phyloP scores from a whole-genome alignment of 805 yeast genomes.

The Wickerhamiella bombiphila region DNA sequence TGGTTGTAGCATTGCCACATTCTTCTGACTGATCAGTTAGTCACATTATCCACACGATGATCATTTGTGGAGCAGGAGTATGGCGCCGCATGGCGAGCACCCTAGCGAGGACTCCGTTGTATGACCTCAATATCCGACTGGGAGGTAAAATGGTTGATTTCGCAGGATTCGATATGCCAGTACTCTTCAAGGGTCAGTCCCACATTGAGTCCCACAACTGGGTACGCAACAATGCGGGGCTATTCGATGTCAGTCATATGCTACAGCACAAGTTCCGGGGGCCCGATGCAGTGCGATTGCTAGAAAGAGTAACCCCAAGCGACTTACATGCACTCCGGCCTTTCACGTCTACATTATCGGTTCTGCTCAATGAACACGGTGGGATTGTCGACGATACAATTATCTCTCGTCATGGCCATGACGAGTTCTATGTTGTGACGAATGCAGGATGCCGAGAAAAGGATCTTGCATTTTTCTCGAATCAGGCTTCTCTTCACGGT shows the following conservation, averaged over 20 bases:
- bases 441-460: slow-evolving; percentile 89
- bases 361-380: slow-evolving; percentile 57
- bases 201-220: slow-evolving; percentile 91
- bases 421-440: slow-evolving; percentile 71
- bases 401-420: slow-evolving; percentile 64
- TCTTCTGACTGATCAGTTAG: too few species aligned
- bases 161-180: slow-evolving; percentile 96
- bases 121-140: slow-evolving; percentile 58
- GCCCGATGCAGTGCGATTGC: slow-evolving; percentile 44
- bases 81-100: slow-evolving; percentile 1
- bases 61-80: background rate
- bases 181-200: slow-evolving; percentile 65
- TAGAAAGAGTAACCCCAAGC: slow-evolving; percentile 78
- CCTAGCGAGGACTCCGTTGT: slow-evolving; percentile 49
- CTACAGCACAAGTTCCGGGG: slow-evolving; percentile 76
- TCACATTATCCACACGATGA: slow-evolving; percentile 3
- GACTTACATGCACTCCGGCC: slow-evolving; percentile 47
- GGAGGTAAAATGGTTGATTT: slow-evolving; percentile 91
- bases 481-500: slow-evolving; percentile 31
- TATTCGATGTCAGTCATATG: slow-evolving; percentile 97
- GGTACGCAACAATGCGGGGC: slow-evolving; percentile 78
- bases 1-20: too few species aligned
- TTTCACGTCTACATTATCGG: slow-evolving; percentile 60
- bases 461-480: slow-evolving; percentile 50
- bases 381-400: slow-evolving; percentile 89